These are phyloP conservation scores for Epichloe hybrida DNA, from an alignment of 2,329 filamentous ascomycete species.

Conservation along the genomic window DNA sequence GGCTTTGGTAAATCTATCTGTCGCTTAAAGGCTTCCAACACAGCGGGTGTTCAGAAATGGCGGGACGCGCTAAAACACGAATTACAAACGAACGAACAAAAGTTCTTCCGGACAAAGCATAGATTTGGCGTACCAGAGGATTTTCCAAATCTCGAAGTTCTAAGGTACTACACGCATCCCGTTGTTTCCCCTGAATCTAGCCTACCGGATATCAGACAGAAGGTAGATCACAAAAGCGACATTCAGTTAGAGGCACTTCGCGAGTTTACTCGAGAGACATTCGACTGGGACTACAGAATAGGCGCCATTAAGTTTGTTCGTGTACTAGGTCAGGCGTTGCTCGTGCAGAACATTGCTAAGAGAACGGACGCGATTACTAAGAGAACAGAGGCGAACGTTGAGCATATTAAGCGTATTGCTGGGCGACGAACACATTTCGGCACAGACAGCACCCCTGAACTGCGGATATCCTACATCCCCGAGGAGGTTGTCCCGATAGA, in stretches of 20 bases:
- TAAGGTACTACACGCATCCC: conserved; percentile 81
- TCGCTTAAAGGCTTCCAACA: conserved; percentile 45
- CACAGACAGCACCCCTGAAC: conserved; percentile 62
- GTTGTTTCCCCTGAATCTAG: conserved; percentile 56
- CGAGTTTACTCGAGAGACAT: conserved; percentile 61
- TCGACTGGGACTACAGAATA: conserved; percentile 69
- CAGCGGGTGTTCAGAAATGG: conserved; percentile 52
- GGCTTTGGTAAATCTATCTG: conserved; percentile 73
- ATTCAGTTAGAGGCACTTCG: conserved; percentile 41
- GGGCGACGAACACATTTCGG: conserved; percentile 55
- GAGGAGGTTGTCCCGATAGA: conserved; percentile 66
- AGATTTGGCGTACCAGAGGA: conserved; percentile 60
- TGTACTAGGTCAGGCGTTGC: conserved; percentile 62
- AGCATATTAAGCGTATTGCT: conserved; percentile 51
- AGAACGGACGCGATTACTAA: conserved; percentile 18
- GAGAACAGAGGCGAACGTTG: too few species aligned
- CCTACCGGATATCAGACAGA: conserved; percentile 15
- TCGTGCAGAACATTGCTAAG: conserved; percentile 43
- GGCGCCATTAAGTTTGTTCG: conserved; percentile 79
- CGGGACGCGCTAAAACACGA: conserved; percentile 59
- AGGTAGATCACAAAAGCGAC: conserved; percentile 11
- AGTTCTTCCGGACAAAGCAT: conserved; percentile 65
- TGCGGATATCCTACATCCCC: conserved; percentile 68
- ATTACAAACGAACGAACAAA: conserved; percentile 69
- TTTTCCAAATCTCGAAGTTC: conserved; percentile 67